Conservation (phyloP, 2,329 filamentous ascomycete genomes). For the Botrytis fabae region DNA sequence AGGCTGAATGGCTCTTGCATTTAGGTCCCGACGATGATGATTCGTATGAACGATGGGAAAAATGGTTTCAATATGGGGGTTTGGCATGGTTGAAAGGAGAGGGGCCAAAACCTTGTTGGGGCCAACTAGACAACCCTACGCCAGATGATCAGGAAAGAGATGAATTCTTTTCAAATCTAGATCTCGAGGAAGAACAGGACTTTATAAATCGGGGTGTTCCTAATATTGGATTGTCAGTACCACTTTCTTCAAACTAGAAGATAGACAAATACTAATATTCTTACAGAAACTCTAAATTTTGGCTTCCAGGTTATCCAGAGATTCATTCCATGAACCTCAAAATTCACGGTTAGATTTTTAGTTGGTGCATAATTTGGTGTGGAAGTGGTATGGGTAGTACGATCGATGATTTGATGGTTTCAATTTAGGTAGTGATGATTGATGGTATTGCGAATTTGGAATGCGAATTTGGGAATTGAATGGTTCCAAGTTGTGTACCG, state of each 20-base stretch:
- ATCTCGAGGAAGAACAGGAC: not conserved
- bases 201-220: not conserved
- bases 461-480: too few relatives aligned
- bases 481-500: not conserved
- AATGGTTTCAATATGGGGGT: not conserved
- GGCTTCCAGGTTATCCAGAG: not conserved
- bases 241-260: not conserved
- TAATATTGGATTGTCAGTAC: not conserved
- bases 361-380: not conserved
- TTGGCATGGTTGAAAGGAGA: not conserved
- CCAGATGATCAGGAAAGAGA: not conserved
- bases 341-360: not conserved
- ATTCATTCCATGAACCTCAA: not conserved
- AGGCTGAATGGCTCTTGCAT: too few relatives aligned
- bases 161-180: rapidly evolving
- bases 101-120: not conserved
- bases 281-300: not conserved
- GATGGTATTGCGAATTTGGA: not conserved
- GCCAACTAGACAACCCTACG: too few relatives aligned
- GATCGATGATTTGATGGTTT: not conserved
- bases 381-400: not conserved
- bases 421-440: not conserved
- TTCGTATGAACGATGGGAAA: not conserved
- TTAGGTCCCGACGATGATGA: too few relatives aligned
- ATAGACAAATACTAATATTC: not conserved